These are phyloP conservation scores for Phlegmacium glaucopus DNA, from an alignment of 768 basidiomycete species.

Conservation along the genomic window DNA sequence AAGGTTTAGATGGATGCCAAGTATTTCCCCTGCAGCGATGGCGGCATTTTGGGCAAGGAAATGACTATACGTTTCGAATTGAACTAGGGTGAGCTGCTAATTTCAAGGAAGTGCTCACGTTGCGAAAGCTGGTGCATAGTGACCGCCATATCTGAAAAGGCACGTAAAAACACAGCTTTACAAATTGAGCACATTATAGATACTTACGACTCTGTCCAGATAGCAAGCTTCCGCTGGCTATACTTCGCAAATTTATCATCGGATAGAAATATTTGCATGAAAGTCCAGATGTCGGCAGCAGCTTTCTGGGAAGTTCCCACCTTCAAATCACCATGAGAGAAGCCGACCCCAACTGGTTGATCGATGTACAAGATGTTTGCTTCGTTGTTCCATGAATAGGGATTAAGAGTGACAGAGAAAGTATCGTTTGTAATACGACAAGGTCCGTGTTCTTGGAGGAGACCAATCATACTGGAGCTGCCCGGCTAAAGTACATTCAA, in stretches of 20 bases:
- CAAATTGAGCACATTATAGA: background rate
- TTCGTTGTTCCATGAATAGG: slow-evolving; percentile 56
- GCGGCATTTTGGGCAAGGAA: slow-evolving; percentile 59
- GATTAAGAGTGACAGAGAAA: slow-evolving; percentile 44
- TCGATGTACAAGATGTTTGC: slow-evolving; percentile 61
- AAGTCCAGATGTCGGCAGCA: slow-evolving; percentile 56
- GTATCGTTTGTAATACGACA: slow-evolving; percentile 62
- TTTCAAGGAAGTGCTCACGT: slow-evolving; percentile 24
- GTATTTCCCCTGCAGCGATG: slow-evolving; percentile 42
- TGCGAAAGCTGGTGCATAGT: slow-evolving; percentile 68
- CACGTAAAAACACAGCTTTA: background rate
- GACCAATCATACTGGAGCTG: slow-evolving; percentile 55
- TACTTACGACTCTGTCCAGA: slow-evolving; percentile 62
- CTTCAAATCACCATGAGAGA: slow-evolving; percentile 49
- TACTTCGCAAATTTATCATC: slow-evolving; percentile 52
- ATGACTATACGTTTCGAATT: slow-evolving; percentile 26
- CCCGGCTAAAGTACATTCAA: slow-evolving; percentile 37
- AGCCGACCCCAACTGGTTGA: slow-evolving; percentile 61
- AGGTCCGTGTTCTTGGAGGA: slow-evolving; percentile 76
- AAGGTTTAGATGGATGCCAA: slow-evolving; percentile 52
- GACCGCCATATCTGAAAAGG: slow-evolving; percentile 56
- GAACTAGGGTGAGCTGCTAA: background rate
- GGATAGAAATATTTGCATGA: slow-evolving; percentile 59
- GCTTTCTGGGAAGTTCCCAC: slow-evolving; percentile 53
- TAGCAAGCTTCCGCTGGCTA: slow-evolving; percentile 41